Conservation (phyloP, 2,329 filamentous ascomycete species). For the Colletotrichum zoysiae region DNA sequence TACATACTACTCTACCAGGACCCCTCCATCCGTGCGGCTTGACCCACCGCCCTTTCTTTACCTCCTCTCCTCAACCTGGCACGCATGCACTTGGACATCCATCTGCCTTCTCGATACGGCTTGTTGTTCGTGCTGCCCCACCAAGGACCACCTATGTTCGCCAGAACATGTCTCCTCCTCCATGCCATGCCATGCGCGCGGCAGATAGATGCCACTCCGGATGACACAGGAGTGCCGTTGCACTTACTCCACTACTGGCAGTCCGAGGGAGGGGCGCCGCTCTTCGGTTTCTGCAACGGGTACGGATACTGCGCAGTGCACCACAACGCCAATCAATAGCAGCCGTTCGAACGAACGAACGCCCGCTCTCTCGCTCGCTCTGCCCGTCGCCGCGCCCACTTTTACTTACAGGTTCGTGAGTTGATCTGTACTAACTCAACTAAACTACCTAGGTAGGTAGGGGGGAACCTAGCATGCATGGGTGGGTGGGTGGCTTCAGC, state of each 20-base stretch:
- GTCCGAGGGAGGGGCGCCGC: not conserved
- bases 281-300: not conserved
- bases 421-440: no score
- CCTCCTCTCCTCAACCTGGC: not conserved
- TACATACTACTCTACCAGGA: no score
- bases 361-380: no score
- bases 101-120: constrained; percentile 4
- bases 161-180: not conserved
- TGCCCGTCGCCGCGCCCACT: no score
- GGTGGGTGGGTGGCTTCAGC: no score
- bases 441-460: no score
- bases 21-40: constrained; percentile 13
- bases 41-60: constrained; percentile 24
- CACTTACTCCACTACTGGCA: not conserved
- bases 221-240: not conserved
- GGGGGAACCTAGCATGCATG: no score
- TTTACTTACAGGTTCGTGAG: no score
- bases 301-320: no score
- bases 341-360: no score
- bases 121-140: not conserved
- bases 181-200: not conserved
- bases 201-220: constrained; percentile 7
- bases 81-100: not conserved
- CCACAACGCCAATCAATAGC: not conserved
- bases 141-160: not conserved